These are phyloP conservation scores for Yarrowia hollandica DNA, from an alignment of 805 yeast species.

Conservation along the genomic window DNA sequence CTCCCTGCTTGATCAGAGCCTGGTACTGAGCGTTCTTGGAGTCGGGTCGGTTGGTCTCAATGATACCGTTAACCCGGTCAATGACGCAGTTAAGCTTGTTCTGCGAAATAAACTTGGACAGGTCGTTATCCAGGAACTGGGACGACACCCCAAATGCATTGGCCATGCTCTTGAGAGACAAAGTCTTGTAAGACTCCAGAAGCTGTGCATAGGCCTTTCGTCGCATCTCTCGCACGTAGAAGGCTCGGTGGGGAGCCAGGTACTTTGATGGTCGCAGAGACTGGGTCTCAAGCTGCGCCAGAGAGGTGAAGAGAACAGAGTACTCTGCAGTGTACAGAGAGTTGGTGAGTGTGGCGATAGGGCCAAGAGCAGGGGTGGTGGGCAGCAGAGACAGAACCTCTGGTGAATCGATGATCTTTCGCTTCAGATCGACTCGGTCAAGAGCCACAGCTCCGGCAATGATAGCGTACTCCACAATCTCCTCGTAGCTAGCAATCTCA, in stretches of 20 bases:
- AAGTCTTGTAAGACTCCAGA: conserved; percentile 88
- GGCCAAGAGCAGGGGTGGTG: conserved; percentile 67
- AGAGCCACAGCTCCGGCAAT: conserved; percentile 83
- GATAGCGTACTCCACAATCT: conserved; percentile 83
- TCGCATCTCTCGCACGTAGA: conserved; percentile 87
- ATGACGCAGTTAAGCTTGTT: conserved; percentile 93
- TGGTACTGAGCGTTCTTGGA: conserved; percentile 94
- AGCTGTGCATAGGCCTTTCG: conserved; percentile 92
- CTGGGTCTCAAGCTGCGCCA: conserved; percentile 76
- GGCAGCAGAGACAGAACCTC: conserved; percentile 82
- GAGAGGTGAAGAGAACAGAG: conserved; percentile 68
- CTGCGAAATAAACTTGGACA: conserved; percentile 87
- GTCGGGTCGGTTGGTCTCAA: conserved; percentile 95
- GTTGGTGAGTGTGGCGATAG: conserved; percentile 79
- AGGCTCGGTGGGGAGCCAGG: conserved; percentile 75
- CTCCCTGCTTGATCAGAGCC: conserved; percentile 85
- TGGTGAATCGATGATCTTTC: conserved; percentile 87
- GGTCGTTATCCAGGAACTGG: conserved; percentile 80
- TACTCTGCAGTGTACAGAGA: conserved; percentile 89
- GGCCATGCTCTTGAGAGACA: conserved; percentile 91
- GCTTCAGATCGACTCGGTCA: conserved; percentile 79
- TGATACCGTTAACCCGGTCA: conserved; percentile 88
- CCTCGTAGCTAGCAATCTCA: conserved; percentile 84
- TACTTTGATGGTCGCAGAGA: conserved; percentile 56
- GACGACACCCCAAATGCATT: conserved; percentile 85